phyloP scores from a whole-genome alignment of 2,329 filamentous ascomycete genomes.

The Xylaria arbuscula region DNA sequence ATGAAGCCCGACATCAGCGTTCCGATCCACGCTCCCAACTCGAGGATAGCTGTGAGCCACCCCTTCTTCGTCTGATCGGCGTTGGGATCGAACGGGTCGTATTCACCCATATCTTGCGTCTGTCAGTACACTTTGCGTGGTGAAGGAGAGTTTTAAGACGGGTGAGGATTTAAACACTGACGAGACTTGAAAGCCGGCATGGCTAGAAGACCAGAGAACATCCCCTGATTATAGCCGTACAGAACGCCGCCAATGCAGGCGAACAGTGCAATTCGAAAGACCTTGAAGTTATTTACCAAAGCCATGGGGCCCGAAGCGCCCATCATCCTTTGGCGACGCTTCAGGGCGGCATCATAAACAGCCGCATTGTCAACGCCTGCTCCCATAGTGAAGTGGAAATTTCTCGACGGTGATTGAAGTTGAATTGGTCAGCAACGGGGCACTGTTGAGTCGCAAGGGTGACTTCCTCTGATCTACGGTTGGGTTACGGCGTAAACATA shows the following conservation, averaged over 20 bases:
- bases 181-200: slow-evolving; percentile 66
- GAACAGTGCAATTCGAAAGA: slow-evolving; percentile 70
- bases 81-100: slow-evolving; percentile 57
- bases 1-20: slow-evolving; percentile 75
- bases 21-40: slow-evolving; percentile 82
- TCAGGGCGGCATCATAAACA: slow-evolving; percentile 57
- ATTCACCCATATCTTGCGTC: slow-evolving; percentile 65
- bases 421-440: neutral
- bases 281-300: slow-evolving; percentile 68
- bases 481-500: neutral
- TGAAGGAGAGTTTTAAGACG: neutral
- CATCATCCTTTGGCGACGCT: slow-evolving; percentile 57
- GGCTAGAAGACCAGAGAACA: slow-evolving; percentile 76
- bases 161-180: slow-evolving; percentile 48
- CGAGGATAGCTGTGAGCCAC: slow-evolving; percentile 74
- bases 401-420: neutral
- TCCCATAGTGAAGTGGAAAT: slow-evolving; percentile 30
- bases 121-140: slow-evolving; percentile 18
- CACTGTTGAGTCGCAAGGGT: neutral
- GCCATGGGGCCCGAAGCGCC: slow-evolving; percentile 56
- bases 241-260: slow-evolving; percentile 71
- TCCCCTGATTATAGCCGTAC: slow-evolving; percentile 81
- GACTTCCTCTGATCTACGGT: neutral
- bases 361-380: slow-evolving; percentile 48
- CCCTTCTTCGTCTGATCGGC: slow-evolving; percentile 66